Base-by-base conservation (phyloP, 257 asterid species). In the Solanum sejunctum region DNA sequence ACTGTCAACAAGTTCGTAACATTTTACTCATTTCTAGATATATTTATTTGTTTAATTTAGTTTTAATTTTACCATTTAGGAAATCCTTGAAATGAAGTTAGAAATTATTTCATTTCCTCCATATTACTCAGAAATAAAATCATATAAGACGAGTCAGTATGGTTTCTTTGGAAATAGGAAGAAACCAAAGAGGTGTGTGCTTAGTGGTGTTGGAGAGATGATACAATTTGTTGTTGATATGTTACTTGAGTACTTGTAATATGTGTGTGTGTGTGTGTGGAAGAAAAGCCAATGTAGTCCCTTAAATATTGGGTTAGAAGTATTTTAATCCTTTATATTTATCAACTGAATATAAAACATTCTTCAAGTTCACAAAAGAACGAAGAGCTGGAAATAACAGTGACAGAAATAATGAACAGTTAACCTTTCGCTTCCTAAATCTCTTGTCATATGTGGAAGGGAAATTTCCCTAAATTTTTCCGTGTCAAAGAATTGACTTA, bases 1-100 rank as follows among this genome's bases (percentile, higher is more conserved):
- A 94, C 89, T 10, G 97, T 96, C 66, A 63, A 90, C 85, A 93
- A 92, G 98, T 92, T 16, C 64, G 92, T 86, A 11, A n/a, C 28
- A n/a, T 60, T 60, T 60, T 10, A 60, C 28, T 43, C 41, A 36
- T 36, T 36, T 36, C 41, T 3, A 36, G 4, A 36, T 36, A 36
- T 36, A 36, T 36, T 36, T 32, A 32, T 32, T 32, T 32, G 3
- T 32, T 32, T 32, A 32, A 32, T 32, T 32, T 32, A 32, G 36
- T 32, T 32, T 32, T 36, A 36, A 36, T 36, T 36, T 36, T 36
- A 36, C 41, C 6, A 36, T 36, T 58, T 58, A 58, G 28, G 66
- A 58, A 9, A 58, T 58, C 20, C n/a, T 58, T 58, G 64, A 20
- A 20, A 36, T 36, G 41, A 36, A 36, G 41, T 36, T 58, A 20